Evolutionary conservation across 164 flowering plant genomes (phyloP), one percentile per base, ranked within the genome.

Genomic region (Aristolochia californica): DNA sequence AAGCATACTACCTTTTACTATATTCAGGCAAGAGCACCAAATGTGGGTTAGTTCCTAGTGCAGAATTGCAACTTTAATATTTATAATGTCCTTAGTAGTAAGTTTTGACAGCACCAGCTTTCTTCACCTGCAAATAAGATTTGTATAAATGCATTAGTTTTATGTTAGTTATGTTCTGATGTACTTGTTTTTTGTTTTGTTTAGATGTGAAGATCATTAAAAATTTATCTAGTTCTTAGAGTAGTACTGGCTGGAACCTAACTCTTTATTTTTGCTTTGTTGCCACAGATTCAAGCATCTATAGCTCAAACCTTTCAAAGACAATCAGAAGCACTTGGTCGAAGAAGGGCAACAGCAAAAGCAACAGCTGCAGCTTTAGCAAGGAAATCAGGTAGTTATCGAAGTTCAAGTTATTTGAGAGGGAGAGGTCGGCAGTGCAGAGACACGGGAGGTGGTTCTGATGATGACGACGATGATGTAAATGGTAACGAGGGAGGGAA

Each of bases 311-410:
- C 86, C 45, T 55, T 77, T 56, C 78, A 65, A 48, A 70, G 94
- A 34, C 98, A 93, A 72, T 64, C 87, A 21, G 94, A 87, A 75
- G 98, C 91, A 55, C 77, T 83, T 21, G 82, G 78, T 56, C 84
- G 63, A 72, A 80, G 74, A 59, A 79, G 82, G 21, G 56, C 73
- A 11, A 57, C 63, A 25, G 81, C 77, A 45, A 84, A 74, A 77
- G 79, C 69, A 28, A 51, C 76, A 44, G 68, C 74, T 18, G 68
- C 75, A 24, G 69, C 80, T 53, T 78, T 64, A 66, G 57, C 57
- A 26, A 82, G 80, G 58, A 80, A 75, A 69, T 60, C 85, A 57
- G 63, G 79, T 16, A 75, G 58, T 57, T 54, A 54, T 26, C 73
- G 83, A 48, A 70, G 20, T 54, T n/a, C 62, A 48, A 45, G 28